Conservation (phyloP, 305 asterid genomes). For the Fraxinus sp. region DNA sequence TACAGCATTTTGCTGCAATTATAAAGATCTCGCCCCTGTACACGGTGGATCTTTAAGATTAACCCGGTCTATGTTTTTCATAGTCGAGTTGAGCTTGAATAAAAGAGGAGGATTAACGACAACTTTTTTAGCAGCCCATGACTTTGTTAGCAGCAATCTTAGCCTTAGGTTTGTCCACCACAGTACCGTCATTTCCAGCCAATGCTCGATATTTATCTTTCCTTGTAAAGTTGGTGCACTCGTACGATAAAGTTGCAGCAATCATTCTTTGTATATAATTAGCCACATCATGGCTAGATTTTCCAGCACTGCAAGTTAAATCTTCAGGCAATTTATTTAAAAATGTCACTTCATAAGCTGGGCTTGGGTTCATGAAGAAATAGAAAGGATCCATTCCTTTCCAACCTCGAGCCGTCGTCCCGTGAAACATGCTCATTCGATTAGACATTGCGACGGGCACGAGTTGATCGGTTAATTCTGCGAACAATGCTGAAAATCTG, state of each 20-base stretch:
- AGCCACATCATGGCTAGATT: constrained; percentile 67
- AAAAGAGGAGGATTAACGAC: not conserved
- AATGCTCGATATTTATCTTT: constrained; percentile 69
- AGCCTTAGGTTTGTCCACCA: constrained; percentile 32
- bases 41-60: not conserved
- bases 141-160: constrained; percentile 20
- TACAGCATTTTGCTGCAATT: not conserved
- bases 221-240: constrained; percentile 69
- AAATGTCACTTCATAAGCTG: constrained; percentile 65
- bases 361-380: constrained; percentile 83
- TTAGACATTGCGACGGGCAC: constrained; percentile 74
- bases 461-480: constrained; percentile 64
- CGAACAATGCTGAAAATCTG: constrained; percentile 67
- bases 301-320: constrained; percentile 54
- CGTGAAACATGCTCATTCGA: constrained; percentile 69
- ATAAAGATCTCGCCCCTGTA: not conserved
- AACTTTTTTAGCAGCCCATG: constrained; percentile 38
- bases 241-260: constrained; percentile 53
- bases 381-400: constrained; percentile 76
- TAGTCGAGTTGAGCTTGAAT: not conserved
- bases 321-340: constrained; percentile 55
- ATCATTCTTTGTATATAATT: constrained; percentile 64
- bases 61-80: not conserved
- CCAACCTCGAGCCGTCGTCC: constrained; percentile 85
- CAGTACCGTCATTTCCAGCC: constrained; percentile 72